A percentile compares a stretch with the other conserved stretches of the same genome.
Conservation (phyloP, 345 rosid species). For the Ceriops tagal region DNA sequence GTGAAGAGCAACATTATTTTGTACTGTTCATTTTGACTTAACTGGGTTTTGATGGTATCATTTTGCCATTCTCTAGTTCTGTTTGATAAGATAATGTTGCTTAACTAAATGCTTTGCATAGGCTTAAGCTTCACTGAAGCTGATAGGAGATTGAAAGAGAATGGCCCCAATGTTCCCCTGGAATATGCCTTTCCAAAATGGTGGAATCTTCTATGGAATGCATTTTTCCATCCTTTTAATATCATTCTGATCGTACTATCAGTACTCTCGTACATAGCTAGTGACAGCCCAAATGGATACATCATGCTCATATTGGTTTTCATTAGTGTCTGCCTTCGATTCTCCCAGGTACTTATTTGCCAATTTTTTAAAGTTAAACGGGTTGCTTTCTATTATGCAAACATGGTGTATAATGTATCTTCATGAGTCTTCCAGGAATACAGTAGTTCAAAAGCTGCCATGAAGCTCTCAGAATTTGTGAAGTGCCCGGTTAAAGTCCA, state of each 20-base stretch:
- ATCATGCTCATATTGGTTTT: conserved; percentile 62
- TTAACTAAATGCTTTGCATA: conserved; percentile 10
- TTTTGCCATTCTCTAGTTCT: too few relatives aligned
- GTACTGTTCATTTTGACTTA: too few relatives aligned
- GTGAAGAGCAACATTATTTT: too few relatives aligned
- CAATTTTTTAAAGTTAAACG: neutral
- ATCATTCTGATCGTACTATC: conserved; percentile 60
- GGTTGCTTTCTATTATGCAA: conserved; percentile 2
- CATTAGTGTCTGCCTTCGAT: conserved; percentile 58
- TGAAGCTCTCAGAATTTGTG: conserved; percentile 61
- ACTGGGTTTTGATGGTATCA: neutral
- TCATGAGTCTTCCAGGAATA: conserved; percentile 41
- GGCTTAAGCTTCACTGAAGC: conserved; percentile 75
- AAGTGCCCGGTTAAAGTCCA: conserved; percentile 67
- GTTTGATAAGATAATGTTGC: neutral
- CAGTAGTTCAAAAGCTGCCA: conserved; percentile 72
- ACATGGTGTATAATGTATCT: neutral
- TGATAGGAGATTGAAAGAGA: conserved; percentile 57
- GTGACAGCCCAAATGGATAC: conserved; percentile 64
- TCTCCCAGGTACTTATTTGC: conserved; percentile 46
- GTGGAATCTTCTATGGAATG: conserved; percentile 64
- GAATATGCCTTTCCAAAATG: conserved; percentile 47
- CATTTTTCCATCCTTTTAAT: conserved; percentile 71
- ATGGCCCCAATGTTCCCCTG: conserved; percentile 58
- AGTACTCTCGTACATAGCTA: conserved; percentile 51